These are phyloP conservation scores for Glaciozyma antarctica DNA, from an alignment of 768 basidiomycete genomes.

Conservation along the genomic window DNA sequence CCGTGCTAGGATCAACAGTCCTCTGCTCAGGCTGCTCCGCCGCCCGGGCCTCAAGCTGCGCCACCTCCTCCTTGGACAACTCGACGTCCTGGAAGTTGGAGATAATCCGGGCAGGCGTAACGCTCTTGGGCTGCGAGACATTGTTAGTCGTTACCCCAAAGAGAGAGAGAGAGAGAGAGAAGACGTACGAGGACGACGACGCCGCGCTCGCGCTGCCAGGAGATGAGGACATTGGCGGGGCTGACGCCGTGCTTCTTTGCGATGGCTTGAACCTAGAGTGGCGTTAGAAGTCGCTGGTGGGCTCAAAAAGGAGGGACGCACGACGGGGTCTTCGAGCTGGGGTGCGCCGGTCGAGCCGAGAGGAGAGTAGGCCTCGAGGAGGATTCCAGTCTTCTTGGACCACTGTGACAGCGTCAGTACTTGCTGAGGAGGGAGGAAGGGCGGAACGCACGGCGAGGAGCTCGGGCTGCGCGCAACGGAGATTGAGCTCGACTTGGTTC, in stretches of 20 bases:
- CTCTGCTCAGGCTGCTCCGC: constrained; percentile 8
- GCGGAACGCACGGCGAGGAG: constrained; percentile 41
- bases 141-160: constrained; percentile 51
- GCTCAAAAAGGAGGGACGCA: constrained; percentile 13
- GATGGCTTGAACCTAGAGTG: constrained; percentile 30
- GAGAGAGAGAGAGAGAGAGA: constrained; percentile 56
- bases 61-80: constrained; percentile 8
- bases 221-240: constrained; percentile 70
- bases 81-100: constrained; percentile 12
- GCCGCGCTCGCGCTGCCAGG: constrained; percentile 66
- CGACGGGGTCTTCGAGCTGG: constrained; percentile 55
- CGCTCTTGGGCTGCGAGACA: neutral
- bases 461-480: constrained; percentile 47
- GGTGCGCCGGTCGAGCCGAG: constrained; percentile 61
- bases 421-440: neutral
- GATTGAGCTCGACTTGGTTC: constrained; percentile 50
- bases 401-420: constrained; percentile 41
- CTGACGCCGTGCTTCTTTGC: constrained; percentile 46
- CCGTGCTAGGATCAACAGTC: constrained; percentile 19
- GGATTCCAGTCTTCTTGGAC: constrained; percentile 47
- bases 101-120: neutral
- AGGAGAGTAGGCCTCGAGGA: constrained; percentile 58
- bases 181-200: constrained; percentile 69
- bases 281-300: neutral
- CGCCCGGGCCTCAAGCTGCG: constrained; percentile 14